phyloP scores from a whole-genome alignment of 768 basidiomycete genomes.

The Rhodotorula graminis region DNA sequence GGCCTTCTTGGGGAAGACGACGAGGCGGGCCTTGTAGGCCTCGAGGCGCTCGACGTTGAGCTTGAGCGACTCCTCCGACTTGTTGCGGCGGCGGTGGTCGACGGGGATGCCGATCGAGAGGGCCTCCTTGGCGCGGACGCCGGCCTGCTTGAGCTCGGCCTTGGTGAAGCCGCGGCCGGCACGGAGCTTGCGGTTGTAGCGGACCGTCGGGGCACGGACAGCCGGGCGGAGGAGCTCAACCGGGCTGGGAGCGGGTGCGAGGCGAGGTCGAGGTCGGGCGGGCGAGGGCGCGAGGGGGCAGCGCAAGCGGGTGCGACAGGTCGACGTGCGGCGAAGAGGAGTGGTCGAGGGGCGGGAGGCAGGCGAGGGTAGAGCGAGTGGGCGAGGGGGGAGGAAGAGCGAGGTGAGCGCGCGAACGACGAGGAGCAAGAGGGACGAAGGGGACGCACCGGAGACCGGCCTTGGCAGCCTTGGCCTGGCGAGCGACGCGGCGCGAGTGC shows the following conservation, averaged over 20 bases:
- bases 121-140: conserved; percentile 88
- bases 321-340: no score
- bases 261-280: neutral
- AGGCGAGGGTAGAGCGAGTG: no score
- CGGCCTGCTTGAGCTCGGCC: conserved; percentile 90
- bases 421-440: fast-evolving
- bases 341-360: no score
- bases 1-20: conserved; percentile 92
- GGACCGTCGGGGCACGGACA: conserved; percentile 90
- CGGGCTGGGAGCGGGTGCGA: conserved; percentile 29
- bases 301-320: no score
- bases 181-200: conserved; percentile 96
- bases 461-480: conserved; percentile 80
- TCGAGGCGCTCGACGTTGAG: conserved; percentile 84
- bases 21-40: conserved; percentile 84
- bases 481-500: conserved; percentile 85
- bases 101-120: conserved; percentile 88
- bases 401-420: neutral
- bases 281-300: no score
- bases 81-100: conserved; percentile 92
- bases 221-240: conserved; percentile 82
- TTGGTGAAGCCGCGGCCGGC: conserved; percentile 95
- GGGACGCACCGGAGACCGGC: conserved; percentile 76
- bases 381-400: neutral
- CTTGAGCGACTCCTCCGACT: conserved; percentile 93